Evolutionary conservation across 192 early-diverging fungal genomes (phyloP).

Genomic region (Coemansia aciculifera): DNA sequence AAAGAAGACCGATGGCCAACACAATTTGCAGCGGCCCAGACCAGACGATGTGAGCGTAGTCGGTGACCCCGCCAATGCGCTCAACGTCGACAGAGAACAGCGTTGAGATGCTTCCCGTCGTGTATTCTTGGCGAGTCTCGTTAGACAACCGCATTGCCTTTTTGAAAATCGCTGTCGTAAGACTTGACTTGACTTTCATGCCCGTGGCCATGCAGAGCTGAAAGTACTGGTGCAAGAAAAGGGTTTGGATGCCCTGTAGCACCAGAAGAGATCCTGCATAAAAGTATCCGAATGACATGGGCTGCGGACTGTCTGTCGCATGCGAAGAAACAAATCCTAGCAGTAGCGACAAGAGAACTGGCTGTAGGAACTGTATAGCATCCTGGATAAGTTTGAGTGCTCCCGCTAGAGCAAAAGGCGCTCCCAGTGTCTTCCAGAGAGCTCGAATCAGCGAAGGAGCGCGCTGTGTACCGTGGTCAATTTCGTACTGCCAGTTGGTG

Average conservation of each 20-base stretch:
- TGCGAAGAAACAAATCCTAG: constrained; percentile 57
- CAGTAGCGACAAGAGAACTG: constrained; percentile 72
- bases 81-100: constrained; percentile 68
- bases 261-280: constrained; percentile 79
- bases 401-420: constrained; percentile 69
- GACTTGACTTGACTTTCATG: constrained; percentile 69
- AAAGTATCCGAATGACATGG: constrained; percentile 72
- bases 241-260: constrained; percentile 71
- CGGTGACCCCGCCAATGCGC: constrained; percentile 63
- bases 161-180: constrained; percentile 80
- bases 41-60: constrained; percentile 75
- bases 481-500: constrained; percentile 66
- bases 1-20: constrained; percentile 74
- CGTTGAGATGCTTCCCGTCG: constrained; percentile 76
- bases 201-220: constrained; percentile 73
- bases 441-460: constrained; percentile 70
- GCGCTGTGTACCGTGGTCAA: constrained; percentile 41
- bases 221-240: constrained; percentile 86
- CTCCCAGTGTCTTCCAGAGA: constrained; percentile 61
- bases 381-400: constrained; percentile 80
- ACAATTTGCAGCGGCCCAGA: constrained; percentile 77
- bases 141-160: constrained; percentile 83
- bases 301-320: constrained; percentile 53
- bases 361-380: constrained; percentile 73
- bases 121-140: constrained; percentile 74